Conservation (phyloP, 2,329 filamentous ascomycete species). For the Calycina marina region DNA sequence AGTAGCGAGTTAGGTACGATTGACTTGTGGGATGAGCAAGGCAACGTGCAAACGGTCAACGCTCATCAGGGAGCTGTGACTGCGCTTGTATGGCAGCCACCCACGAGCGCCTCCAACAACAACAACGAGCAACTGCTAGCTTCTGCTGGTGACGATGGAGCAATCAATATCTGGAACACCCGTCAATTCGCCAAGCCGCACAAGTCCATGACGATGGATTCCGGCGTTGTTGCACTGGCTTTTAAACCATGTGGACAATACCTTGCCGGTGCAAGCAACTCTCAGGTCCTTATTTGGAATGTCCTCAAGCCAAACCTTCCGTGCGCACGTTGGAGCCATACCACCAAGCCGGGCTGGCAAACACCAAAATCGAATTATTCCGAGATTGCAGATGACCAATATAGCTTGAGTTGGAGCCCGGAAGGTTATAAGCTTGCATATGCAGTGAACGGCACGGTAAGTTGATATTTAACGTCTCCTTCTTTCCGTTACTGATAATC, state of each 20-base stretch:
- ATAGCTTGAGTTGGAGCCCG: slow-evolving; percentile 48
- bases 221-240: slow-evolving; percentile 40
- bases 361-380: slow-evolving; percentile 36
- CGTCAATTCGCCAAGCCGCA: slow-evolving; percentile 40
- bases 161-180: slow-evolving; percentile 48
- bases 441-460: slow-evolving; percentile 45
- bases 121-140: slow-evolving; percentile 30
- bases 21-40: slow-evolving; percentile 34
- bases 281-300: slow-evolving; percentile 49
- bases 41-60: slow-evolving; percentile 38
- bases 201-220: slow-evolving; percentile 45
- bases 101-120: slow-evolving; percentile 29
- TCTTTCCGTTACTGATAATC: slow-evolving; percentile 2
- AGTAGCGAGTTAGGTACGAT: slow-evolving; percentile 44
- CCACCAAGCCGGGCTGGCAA: slow-evolving; percentile 40
- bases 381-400: slow-evolving; percentile 42
- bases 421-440: slow-evolving; percentile 48
- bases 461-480: too few relatives aligned
- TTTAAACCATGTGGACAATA: slow-evolving; percentile 51
- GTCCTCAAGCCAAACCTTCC: slow-evolving; percentile 43
- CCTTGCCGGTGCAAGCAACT: slow-evolving; percentile 44
- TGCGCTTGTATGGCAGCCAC: slow-evolving; percentile 42
- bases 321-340: slow-evolving; percentile 43
- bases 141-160: slow-evolving; percentile 47
- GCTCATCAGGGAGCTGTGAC: slow-evolving; percentile 45